Conservation (phyloP, 805 yeast species). For the Martiniozyma abietophila region DNA sequence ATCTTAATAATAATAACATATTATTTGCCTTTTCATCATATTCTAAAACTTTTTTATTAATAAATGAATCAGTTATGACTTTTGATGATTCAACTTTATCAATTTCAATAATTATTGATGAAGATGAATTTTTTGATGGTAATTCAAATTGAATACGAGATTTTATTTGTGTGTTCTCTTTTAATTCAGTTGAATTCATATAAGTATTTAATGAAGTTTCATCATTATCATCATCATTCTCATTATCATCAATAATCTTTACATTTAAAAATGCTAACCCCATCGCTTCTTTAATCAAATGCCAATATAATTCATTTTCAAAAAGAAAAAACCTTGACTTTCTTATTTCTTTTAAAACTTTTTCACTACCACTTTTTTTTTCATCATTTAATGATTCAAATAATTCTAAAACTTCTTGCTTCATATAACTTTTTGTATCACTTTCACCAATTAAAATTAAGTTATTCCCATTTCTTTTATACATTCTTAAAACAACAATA, state of each 20-base stretch:
- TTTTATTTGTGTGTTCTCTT: constrained; percentile 18
- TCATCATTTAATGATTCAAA: neutral
- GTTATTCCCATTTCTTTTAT: constrained; percentile 8
- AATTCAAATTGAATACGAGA: too few species aligned
- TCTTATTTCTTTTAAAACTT: constrained; percentile 45
- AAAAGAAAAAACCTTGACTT: constrained; percentile 67
- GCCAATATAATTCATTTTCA: constrained; percentile 83
- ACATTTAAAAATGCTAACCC: constrained; percentile 61
- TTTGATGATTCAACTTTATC: constrained; percentile 16
- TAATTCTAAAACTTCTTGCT: constrained; percentile 1
- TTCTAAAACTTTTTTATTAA: constrained; percentile 2
- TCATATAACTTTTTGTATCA: constrained; percentile 5
- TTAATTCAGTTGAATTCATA: constrained; percentile 49
- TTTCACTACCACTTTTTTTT: constrained; percentile 7
- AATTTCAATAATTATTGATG: constrained; percentile 22
- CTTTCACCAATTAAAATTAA: constrained; percentile 9
- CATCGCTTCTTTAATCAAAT: constrained; percentile 68
- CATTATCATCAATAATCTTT: constrained; percentile 36
- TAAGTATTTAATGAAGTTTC: too few species aligned
- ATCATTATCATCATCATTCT: constrained; percentile 27
- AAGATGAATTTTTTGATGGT: too few species aligned
- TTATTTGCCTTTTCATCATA: constrained; percentile 42
- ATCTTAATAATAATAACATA: constrained; percentile 42
- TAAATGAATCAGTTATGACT: neutral
- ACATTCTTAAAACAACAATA: constrained; percentile 50